These are phyloP conservation scores for Calonectria ilicicola DNA, from an alignment of 2,329 filamentous ascomycete species.

Conservation along the genomic window DNA sequence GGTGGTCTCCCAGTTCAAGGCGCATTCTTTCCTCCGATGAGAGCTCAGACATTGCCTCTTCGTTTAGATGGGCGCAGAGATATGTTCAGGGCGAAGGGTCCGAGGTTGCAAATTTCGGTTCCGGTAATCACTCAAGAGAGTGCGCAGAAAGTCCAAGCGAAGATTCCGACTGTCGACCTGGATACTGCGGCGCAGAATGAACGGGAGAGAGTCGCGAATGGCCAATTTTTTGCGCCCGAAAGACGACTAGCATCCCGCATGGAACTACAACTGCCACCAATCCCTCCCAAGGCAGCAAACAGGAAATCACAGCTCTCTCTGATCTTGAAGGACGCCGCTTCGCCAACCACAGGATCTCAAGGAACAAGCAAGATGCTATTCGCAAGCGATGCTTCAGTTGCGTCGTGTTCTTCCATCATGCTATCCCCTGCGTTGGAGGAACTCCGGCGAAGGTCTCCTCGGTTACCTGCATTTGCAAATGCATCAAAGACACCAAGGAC, in stretches of 20 bases:
- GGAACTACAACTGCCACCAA: conserved; percentile 50
- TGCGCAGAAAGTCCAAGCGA: conserved; percentile 55
- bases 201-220: conserved; percentile 54
- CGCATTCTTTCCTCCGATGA: conserved; percentile 57
- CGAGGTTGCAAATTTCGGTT: conserved; percentile 61
- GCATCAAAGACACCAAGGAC: not conserved
- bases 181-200: conserved; percentile 61
- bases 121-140: conserved; percentile 56
- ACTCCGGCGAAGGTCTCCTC: conserved; percentile 64
- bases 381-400: conserved; percentile 44
- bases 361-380: not conserved
- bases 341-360: not conserved
- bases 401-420: conserved; percentile 60
- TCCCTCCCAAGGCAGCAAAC: conserved; percentile 48
- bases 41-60: conserved; percentile 41
- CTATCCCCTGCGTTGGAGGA: conserved; percentile 64
- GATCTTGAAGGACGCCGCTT: conserved; percentile 50
- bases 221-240: conserved; percentile 44
- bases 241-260: conserved; percentile 50
- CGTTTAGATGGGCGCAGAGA: conserved; percentile 29
- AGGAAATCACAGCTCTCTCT: conserved; percentile 51
- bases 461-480: conserved; percentile 36
- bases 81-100: conserved; percentile 41
- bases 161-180: conserved; percentile 63
- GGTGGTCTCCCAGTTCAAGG: conserved; percentile 55